phyloP scores from a whole-genome alignment of 805 yeast genomes.

The Schwanniomyces polymorphus region DNA sequence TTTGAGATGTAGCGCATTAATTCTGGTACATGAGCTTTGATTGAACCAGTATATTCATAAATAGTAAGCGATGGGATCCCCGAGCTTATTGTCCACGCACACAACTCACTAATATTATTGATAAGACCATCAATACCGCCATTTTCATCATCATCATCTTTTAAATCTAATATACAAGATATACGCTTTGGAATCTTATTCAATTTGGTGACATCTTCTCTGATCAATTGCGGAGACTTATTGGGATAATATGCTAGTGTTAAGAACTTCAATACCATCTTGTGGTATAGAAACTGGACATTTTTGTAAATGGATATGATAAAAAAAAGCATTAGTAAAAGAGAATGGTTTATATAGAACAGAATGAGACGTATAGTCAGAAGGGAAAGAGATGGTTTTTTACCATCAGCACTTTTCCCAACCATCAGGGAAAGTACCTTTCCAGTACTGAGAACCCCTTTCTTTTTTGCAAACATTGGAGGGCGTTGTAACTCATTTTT shows the following conservation, averaged over 20 bases:
- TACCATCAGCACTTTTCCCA: not conserved
- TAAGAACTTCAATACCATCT: constrained; percentile 54
- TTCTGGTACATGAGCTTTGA: constrained; percentile 51
- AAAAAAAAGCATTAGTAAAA: constrained; percentile 54
- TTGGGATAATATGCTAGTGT: constrained; percentile 65
- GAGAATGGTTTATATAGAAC: constrained; percentile 40
- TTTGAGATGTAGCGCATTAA: constrained; percentile 56
- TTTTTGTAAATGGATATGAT: constrained; percentile 57
- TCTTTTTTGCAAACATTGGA: not conserved
- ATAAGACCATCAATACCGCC: constrained; percentile 86
- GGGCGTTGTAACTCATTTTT: not conserved
- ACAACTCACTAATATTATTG: constrained; percentile 71
- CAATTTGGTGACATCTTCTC: constrained; percentile 75
- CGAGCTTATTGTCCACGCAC: constrained; percentile 88
- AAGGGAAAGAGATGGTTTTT: not conserved
- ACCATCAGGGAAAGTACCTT: not conserved
- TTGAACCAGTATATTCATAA: constrained; percentile 76
- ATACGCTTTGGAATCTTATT: constrained; percentile 76
- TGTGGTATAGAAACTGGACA: constrained; percentile 51
- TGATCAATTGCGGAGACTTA: constrained; percentile 79
- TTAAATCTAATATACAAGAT: constrained; percentile 72
- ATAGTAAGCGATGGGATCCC: constrained; percentile 72
- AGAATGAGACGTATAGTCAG: not conserved
- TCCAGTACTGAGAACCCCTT: not conserved
- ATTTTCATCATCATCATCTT: constrained; percentile 78